Conservation (phyloP, 169 alveolate species). For the Eimeria praecox region DNA sequence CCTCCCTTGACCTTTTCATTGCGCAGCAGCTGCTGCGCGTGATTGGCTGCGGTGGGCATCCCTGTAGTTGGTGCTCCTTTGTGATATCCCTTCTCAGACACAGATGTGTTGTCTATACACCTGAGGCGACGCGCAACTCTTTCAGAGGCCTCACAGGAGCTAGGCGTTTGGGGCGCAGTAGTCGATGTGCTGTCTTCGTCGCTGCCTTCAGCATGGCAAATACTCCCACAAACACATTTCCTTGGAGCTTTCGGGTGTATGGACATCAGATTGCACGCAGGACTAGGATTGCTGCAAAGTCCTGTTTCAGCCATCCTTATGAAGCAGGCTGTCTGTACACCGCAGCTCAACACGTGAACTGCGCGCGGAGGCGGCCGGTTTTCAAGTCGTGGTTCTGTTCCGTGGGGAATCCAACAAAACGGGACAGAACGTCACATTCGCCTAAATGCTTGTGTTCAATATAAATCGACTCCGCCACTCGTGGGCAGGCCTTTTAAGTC, state of each 20-base stretch:
- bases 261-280: conserved; percentile 34
- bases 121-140: not conserved
- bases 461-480: not conserved
- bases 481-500: not conserved
- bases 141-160: conserved; percentile 14
- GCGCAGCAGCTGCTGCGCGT: not conserved
- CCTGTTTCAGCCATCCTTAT: conserved; percentile 26
- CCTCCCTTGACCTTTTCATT: not conserved
- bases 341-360: not conserved
- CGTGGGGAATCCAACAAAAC: not conserved
- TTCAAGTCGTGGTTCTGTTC: not conserved
- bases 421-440: not conserved
- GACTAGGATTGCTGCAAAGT: not conserved
- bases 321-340: conserved; percentile 11
- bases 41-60: not conserved
- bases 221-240: not conserved
- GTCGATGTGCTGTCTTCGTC: conserved; percentile 47
- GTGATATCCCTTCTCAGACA: not conserved
- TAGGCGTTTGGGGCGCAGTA: conserved; percentile 64
- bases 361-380: not conserved
- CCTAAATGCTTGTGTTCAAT: not conserved
- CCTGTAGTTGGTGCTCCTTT: not conserved
- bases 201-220: conserved; percentile 33
- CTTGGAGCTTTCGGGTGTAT: not conserved
- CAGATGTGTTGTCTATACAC: conserved; percentile 15